These are phyloP conservation scores for Skeletonema grethae DNA, from an alignment of 108 stramenopile species.

Conservation along the genomic window DNA sequence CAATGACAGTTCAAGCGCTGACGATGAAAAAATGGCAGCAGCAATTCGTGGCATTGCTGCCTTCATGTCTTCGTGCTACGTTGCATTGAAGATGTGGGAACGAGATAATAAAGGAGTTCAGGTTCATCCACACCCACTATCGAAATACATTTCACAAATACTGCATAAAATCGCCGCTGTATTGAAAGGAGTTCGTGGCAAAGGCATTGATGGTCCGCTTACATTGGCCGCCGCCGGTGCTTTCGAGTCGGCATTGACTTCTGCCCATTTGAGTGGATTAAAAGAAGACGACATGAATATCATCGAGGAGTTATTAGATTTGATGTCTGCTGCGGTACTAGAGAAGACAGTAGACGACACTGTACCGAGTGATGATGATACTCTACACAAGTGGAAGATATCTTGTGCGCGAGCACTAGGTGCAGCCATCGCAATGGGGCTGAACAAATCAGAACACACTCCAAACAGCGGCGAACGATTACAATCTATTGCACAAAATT, in stretches of 20 bases:
- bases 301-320: slow-evolving; percentile 18
- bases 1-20: slow-evolving; percentile 30
- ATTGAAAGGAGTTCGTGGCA: slow-evolving; percentile 12
- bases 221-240: slow-evolving; percentile 51
- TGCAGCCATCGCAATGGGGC: slow-evolving; percentile 26
- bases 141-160: slow-evolving; percentile 40
- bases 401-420: slow-evolving; percentile 47
- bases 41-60: slow-evolving; percentile 74
- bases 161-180: slow-evolving; percentile 32
- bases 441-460: slow-evolving; percentile 6
- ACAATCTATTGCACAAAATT: slow-evolving; percentile 9
- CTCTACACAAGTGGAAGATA: slow-evolving; percentile 26
- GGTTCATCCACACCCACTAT: slow-evolving; percentile 75
- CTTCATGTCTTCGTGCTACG: slow-evolving; percentile 66
- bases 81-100: slow-evolving; percentile 47
- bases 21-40: slow-evolving; percentile 58
- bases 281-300: slow-evolving; percentile 23
- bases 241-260: slow-evolving; percentile 55
- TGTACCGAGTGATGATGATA: neutral
- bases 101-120: slow-evolving; percentile 52
- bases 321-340: slow-evolving; percentile 29
- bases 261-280: slow-evolving; percentile 29
- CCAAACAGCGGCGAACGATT: slow-evolving; percentile 16
- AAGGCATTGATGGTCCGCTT: slow-evolving; percentile 19
- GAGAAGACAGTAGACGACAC: neutral